Conservation (phyloP, 2,329 filamentous ascomycete species). For the Curvularia sp. region DNA sequence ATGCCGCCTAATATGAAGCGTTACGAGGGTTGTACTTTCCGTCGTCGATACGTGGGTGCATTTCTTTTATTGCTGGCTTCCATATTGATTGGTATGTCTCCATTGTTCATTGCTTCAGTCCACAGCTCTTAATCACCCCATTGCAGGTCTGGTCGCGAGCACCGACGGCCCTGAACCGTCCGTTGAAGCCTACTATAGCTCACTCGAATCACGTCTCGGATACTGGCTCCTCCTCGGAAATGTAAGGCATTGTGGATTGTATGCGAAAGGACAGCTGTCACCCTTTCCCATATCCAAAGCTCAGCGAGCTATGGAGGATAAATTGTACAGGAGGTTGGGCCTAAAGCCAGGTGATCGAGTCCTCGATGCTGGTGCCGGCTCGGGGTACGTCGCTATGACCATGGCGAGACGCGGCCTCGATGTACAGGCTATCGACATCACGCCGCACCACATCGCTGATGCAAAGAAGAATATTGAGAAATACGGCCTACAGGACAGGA, state of each 20-base stretch:
- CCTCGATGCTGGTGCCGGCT: slow-evolving; percentile 61
- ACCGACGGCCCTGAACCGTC: slow-evolving; percentile 3
- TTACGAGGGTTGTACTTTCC: slow-evolving; percentile 7
- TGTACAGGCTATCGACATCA: slow-evolving; percentile 59
- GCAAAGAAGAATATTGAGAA: slow-evolving; percentile 50
- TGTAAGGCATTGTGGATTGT: slow-evolving; percentile 61
- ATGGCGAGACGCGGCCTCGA: slow-evolving; percentile 50
- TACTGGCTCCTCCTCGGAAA: slow-evolving; percentile 54
- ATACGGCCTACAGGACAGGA: slow-evolving; percentile 43
- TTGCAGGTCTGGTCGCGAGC: slow-evolving; percentile 15
- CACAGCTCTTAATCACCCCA: slow-evolving; percentile 7
- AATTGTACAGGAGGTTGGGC: slow-evolving; percentile 45
- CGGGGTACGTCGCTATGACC: slow-evolving; percentile 58
- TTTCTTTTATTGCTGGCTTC: slow-evolving; percentile 10
- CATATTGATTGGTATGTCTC: slow-evolving; percentile 10
- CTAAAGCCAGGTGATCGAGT: slow-evolving; percentile 51
- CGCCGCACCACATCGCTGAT: slow-evolving; percentile 57
- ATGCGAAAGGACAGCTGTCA: slow-evolving; percentile 55
- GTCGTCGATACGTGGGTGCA: slow-evolving; percentile 9
- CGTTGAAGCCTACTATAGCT: slow-evolving; percentile 46
- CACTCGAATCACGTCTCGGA: slow-evolving; percentile 51
- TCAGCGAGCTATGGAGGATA: slow-evolving; percentile 60
- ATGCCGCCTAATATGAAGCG: slow-evolving; percentile 7
- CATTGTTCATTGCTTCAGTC: slow-evolving; percentile 2
- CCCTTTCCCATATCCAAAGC: slow-evolving; percentile 57